Base-by-base conservation (phyloP, 768 basidiomycete genomes). In the Boletus sp. region DNA sequence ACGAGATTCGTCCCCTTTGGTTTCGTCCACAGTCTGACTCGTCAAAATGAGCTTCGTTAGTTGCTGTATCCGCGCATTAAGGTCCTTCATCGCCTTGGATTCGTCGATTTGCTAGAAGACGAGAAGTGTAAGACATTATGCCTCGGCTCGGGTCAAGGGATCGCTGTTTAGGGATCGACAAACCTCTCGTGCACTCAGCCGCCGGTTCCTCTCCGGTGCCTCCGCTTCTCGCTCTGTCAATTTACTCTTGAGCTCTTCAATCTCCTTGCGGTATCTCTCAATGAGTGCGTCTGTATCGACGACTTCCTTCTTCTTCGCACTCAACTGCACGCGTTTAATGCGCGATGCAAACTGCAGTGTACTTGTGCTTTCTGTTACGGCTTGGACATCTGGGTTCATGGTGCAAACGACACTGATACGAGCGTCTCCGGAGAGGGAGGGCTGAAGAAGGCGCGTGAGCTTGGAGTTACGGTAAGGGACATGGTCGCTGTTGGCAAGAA, bases 321-420 rank as follows among this genome's bases (percentile, higher is more conserved):
- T 83, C 37, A 98, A 48, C 60, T 92, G 85, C 40, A 98, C 95
- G 62, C 83, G 86, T 80, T 95, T 96, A 64, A 96, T 89, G 45
- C 94, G 80, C 62, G 88, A 89, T 3, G 96, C 96, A 67, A 99
- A 98, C 40, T 87, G 83, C 18, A 98, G 76, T 0, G 96, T 99
- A 60, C 88, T 93, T 51, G 86, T 86, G 7, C 87, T 92, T 75
- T 98, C 96, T 8, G 84, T 78, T 7, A 95, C 78, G 17, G 94
- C 94, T 47, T 77, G 73, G 2, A 78, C 70, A 49, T 94, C 91
- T 0, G 96, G 94, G 65, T 95, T 96, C 68, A 98, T 83, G 0
- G 96, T 98, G 71, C 95, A 97, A 51, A 98, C 89, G 15, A 99
- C 95, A 41, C 92, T 94, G 52, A 99, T 95, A 8, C 94, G 86